Conservation (phyloP, 2,329 filamentous ascomycete genomes). For the Nigrograna mackinnonii region DNA sequence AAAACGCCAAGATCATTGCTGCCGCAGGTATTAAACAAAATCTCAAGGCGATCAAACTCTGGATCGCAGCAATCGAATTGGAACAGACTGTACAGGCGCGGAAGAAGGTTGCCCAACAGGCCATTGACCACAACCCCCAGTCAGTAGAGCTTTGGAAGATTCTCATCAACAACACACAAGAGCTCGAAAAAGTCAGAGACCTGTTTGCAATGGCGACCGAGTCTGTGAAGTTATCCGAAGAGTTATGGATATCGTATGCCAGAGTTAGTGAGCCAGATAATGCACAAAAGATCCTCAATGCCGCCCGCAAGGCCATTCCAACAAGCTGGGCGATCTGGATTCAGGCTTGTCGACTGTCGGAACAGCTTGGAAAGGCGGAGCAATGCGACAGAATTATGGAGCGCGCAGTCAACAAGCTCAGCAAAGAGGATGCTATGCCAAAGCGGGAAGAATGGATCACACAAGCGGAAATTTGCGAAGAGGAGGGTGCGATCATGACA, state of each 20-base stretch:
- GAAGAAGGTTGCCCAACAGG: constrained; percentile 90
- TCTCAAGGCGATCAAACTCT: constrained; percentile 82
- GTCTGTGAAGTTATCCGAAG: constrained; percentile 89
- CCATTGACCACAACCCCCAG: constrained; percentile 88
- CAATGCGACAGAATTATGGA: constrained; percentile 89
- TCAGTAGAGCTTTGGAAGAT: constrained; percentile 99
- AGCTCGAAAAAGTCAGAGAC: constrained; percentile 82
- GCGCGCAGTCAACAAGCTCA: constrained; percentile 84
- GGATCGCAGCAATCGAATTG: constrained; percentile 94
- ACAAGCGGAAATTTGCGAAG: constrained; percentile 93
- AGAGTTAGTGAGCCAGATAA: constrained; percentile 88
- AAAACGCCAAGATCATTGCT: constrained; percentile 95
- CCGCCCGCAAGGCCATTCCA: constrained; percentile 88
- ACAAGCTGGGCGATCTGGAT: constrained; percentile 97
- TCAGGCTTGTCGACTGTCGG: constrained; percentile 84
- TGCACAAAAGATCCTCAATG: constrained; percentile 93
- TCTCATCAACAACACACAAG: constrained; percentile 91
- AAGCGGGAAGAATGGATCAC: constrained; percentile 97
- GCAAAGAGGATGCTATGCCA: constrained; percentile 91
- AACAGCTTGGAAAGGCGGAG: constrained; percentile 80
- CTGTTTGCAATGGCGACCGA: constrained; percentile 94
- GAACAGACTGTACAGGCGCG: constrained; percentile 82
- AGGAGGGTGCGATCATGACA: constrained; percentile 84
- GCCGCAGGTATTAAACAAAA: constrained; percentile 93
- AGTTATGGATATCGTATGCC: constrained; percentile 92